Percentiles rank a stretch among this genome's conserved stretches.
These are phyloP conservation scores for Backusella circina DNA, from an alignment of 192 early-diverging fungal species.

Conservation along the genomic window DNA sequence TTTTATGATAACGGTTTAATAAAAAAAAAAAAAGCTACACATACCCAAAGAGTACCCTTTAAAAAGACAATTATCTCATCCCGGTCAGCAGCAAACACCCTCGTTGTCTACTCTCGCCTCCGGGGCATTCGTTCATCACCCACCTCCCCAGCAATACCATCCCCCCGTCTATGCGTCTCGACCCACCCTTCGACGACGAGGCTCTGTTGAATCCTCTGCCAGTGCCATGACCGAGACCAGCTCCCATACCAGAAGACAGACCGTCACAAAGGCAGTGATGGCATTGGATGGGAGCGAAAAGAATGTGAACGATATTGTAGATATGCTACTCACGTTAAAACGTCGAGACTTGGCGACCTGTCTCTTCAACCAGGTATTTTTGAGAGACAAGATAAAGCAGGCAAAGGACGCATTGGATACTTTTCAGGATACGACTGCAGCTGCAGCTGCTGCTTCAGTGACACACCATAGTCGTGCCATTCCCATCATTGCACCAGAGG, in stretches of 20 bases:
- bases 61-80: constrained; percentile 5
- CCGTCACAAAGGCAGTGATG: constrained; percentile 25
- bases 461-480: neutral
- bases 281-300: constrained; percentile 10
- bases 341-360: constrained; percentile 33
- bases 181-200: constrained; percentile 20
- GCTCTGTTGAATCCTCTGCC: constrained; percentile 22
- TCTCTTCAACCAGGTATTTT: constrained; percentile 35
- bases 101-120: neutral
- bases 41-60: constrained; percentile 8
- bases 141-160: neutral
- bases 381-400: constrained; percentile 28
- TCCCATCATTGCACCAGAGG: neutral
- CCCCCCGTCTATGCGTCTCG: neutral
- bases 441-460: too few species aligned
- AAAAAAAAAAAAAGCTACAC: neutral
- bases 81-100: neutral
- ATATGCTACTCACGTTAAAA: constrained; percentile 35
- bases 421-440: constrained; percentile 18
- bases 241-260: constrained; percentile 16
- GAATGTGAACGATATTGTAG: constrained; percentile 31
- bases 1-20: too few species aligned
- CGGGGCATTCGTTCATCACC: neutral
- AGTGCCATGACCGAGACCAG: constrained; percentile 18
- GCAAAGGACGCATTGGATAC: constrained; percentile 32